A percentile compares a stretch with the other conserved stretches of the same genome.
These are phyloP conservation scores for Rhynchospora tenuis DNA, from an alignment of 176 grass and related monocot species.

Conservation along the genomic window DNA sequence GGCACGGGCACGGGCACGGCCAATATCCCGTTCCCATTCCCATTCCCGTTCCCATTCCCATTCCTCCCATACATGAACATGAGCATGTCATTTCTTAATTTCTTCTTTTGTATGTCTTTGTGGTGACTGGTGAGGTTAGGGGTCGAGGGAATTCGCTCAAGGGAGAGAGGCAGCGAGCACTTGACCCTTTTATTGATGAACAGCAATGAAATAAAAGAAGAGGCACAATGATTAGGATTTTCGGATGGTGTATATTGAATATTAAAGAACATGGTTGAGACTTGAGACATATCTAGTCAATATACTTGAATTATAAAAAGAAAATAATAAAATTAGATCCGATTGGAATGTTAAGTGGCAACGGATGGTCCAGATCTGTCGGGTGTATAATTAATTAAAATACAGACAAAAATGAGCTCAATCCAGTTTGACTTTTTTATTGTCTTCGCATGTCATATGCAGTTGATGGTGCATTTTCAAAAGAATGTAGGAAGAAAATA, in stretches of 20 bases:
- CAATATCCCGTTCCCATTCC: not conserved
- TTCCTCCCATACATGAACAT: not conserved
- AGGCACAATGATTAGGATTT: not conserved
- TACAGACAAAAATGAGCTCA: not conserved
- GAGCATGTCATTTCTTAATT: not conserved
- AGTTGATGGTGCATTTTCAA: not conserved
- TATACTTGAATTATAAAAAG: no score
- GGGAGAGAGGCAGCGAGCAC: not conserved
- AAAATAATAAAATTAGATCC: not conserved
- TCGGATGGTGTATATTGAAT: not conserved
- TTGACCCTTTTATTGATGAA: not conserved
- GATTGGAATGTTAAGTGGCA: not conserved
- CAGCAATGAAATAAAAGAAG: not conserved
- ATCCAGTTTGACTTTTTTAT: not conserved
- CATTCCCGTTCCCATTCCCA: not conserved
- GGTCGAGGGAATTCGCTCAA: not conserved
- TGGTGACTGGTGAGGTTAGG: not conserved
- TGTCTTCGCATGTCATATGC: not conserved
- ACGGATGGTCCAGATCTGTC: not conserved
- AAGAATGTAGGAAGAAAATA: not conserved
- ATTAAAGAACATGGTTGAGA: not conserved
- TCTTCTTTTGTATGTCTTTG: not conserved
- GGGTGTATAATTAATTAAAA: no score
- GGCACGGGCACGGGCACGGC: not conserved
- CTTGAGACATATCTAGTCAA: not conserved